Evolutionary conservation across 805 yeast species (phyloP).

Genomic region (Spathaspora boniae): DNA sequence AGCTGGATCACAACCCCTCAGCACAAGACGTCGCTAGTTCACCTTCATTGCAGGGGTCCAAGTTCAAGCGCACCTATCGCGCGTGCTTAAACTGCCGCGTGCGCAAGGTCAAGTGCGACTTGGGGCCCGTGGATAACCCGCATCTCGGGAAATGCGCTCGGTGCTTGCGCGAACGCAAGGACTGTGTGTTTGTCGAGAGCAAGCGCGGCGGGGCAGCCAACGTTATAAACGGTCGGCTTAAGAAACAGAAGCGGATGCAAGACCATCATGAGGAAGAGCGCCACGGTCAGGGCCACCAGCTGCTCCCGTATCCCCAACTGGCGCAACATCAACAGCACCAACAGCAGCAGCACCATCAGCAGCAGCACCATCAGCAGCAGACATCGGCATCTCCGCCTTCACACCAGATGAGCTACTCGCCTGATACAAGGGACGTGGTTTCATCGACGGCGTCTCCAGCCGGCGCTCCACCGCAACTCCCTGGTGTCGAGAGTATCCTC

Average conservation of each 20-base stretch:
- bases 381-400: not conserved
- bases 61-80: conserved; percentile 63
- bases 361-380: too few relatives aligned
- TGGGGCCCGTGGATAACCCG: conserved; percentile 73
- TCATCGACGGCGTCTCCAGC: conserved; percentile 2
- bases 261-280: too few relatives aligned
- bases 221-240: conserved; percentile 44
- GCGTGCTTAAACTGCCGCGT: conserved; percentile 87
- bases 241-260: conserved; percentile 40
- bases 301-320: too few relatives aligned
- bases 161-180: conserved; percentile 77
- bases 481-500: too few relatives aligned
- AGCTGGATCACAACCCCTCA: conserved; percentile 1
- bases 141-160: conserved; percentile 80
- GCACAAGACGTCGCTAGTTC: not conserved
- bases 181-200: conserved; percentile 61
- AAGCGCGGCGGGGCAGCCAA: conserved; percentile 28
- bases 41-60: conserved; percentile 7
- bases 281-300: too few relatives aligned
- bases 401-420: not conserved
- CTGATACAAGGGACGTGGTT: not conserved
- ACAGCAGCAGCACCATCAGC: too few relatives aligned
- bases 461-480: conserved; percentile 1
- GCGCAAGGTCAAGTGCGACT: conserved; percentile 81
- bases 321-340: too few relatives aligned